Percentiles rank a stretch among this genome's conserved stretches.
Conservation (phyloP, 2,329 filamentous ascomycete genomes). For the Ceratocystis diversiconidia region DNA sequence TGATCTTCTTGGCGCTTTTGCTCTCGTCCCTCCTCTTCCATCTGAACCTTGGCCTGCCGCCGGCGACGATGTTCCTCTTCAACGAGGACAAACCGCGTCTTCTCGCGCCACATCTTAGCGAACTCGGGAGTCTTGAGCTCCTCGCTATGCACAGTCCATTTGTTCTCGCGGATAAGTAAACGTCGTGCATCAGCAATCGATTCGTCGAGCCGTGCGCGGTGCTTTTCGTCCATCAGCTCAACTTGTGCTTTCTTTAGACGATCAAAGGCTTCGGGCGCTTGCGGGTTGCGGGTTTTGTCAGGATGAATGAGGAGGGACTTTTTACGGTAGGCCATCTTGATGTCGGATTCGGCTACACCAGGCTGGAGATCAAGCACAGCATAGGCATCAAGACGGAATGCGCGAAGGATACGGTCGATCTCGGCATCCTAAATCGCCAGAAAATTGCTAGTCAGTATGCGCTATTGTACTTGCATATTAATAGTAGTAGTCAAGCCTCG, state of each 20-base stretch:
- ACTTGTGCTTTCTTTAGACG: conserved; percentile 89
- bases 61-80: conserved; percentile 79
- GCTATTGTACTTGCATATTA: background rate
- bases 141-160: conserved; percentile 77
- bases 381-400: conserved; percentile 70
- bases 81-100: conserved; percentile 76
- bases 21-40: conserved; percentile 91
- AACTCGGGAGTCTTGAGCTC: conserved; percentile 79
- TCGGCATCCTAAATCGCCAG: conserved; percentile 57
- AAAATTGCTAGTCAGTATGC: background rate
- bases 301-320: conserved; percentile 99
- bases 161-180: conserved; percentile 85
- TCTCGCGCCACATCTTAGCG: conserved; percentile 73
- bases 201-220: conserved; percentile 75
- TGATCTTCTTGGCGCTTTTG: conserved; percentile 78
- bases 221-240: conserved; percentile 85
- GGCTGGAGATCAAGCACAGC: conserved; percentile 91
- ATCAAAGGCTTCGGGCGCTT: conserved; percentile 89
- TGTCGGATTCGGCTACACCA: conserved; percentile 87
- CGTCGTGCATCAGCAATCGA: conserved; percentile 91
- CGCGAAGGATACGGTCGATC: conserved; percentile 83
- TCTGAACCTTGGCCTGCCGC: conserved; percentile 78
- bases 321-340: conserved; percentile 85
- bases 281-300: conserved; percentile 87
- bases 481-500: background rate